Conservation (phyloP, 257 asterid genomes). For the Rhazya stricta region DNA sequence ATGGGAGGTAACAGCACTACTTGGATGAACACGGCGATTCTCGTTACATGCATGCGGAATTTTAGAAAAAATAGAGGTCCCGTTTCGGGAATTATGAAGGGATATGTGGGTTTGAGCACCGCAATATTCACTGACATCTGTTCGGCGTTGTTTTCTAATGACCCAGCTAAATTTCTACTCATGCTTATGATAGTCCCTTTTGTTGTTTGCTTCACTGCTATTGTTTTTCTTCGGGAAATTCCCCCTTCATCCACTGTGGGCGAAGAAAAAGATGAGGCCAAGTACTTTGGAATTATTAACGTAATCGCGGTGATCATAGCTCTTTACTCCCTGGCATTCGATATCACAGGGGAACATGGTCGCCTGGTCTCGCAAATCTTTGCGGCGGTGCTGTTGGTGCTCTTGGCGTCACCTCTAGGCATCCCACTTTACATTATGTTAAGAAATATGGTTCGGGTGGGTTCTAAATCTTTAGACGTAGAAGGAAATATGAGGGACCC, state of each 20-base stretch:
- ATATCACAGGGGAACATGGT: conserved; percentile 59
- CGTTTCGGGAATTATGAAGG: conserved; percentile 85
- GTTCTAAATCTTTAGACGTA: conserved; percentile 21
- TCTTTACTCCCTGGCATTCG: conserved; percentile 60
- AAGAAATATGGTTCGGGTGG: conserved; percentile 25
- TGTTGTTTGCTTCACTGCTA: conserved; percentile 63
- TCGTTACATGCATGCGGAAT: conserved; percentile 85
- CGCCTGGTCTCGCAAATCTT: conserved; percentile 47
- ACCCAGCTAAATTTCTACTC: conserved; percentile 69
- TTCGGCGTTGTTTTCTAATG: conserved; percentile 74
- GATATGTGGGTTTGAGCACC: conserved; percentile 91
- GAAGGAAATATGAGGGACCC: conserved; percentile 44
- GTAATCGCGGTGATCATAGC: conserved; percentile 68
- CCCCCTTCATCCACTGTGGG: conserved; percentile 66
- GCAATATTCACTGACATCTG: conserved; percentile 94
- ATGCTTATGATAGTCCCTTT: conserved; percentile 71
- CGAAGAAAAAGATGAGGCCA: conserved; percentile 61
- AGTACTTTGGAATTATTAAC: conserved; percentile 66
- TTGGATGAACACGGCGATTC: conserved; percentile 95
- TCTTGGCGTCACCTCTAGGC: conserved; percentile 61
- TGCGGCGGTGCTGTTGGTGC: conserved; percentile 54
- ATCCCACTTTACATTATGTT: conserved; percentile 53
- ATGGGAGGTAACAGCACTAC: conserved; percentile 98
- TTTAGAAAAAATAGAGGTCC: conserved; percentile 84
- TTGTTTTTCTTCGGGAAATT: conserved; percentile 78